Evolutionary conservation across 2,329 filamentous ascomycete genomes (phyloP).

Genomic region (Colletotrichum brevisporum): DNA sequence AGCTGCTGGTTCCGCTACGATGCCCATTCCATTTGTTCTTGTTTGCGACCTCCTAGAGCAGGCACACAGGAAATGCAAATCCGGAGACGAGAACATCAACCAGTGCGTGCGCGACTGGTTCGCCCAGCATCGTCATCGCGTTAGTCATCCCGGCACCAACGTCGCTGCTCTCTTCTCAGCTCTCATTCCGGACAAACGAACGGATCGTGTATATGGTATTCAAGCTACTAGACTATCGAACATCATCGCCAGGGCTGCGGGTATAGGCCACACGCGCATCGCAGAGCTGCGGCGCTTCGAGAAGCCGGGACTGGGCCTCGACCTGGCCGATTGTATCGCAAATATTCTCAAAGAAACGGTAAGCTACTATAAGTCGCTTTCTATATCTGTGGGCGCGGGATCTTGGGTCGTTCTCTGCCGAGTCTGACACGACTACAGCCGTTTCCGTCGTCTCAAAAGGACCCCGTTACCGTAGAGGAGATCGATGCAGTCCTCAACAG

Average conservation of each 20-base stretch:
- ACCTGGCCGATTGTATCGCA: slow-evolving; percentile 81
- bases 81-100: slow-evolving; percentile 48
- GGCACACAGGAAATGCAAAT: slow-evolving; percentile 65
- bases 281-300: slow-evolving; percentile 75
- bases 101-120: slow-evolving; percentile 77
- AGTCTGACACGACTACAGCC: slow-evolving; percentile 54
- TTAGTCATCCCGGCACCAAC: slow-evolving; percentile 71
- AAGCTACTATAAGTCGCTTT: slow-evolving; percentile 44
- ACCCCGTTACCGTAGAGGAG: slow-evolving; percentile 76
- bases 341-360: slow-evolving; percentile 74
- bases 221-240: slow-evolving; percentile 73
- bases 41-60: slow-evolving; percentile 82
- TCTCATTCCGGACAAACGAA: slow-evolving; percentile 81
- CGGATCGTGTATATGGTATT: slow-evolving; percentile 83
- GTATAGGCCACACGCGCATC: slow-evolving; percentile 73
- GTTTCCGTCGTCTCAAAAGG: slow-evolving; percentile 53
- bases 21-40: slow-evolving; percentile 78
- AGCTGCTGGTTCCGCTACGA: slow-evolving; percentile 47
- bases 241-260: slow-evolving; percentile 76
- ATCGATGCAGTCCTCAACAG: slow-evolving; percentile 76
- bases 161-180: slow-evolving; percentile 79
- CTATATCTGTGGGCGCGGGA: not conserved
- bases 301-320: slow-evolving; percentile 68
- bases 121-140: slow-evolving; percentile 66
- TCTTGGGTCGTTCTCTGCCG: not conserved